Percentiles rank a stretch among this genome's conserved stretches.
These are phyloP conservation scores for Ulota crispa DNA, from an alignment of 225 moss, liverwort and hornwort genomes.

Conservation along the genomic window DNA sequence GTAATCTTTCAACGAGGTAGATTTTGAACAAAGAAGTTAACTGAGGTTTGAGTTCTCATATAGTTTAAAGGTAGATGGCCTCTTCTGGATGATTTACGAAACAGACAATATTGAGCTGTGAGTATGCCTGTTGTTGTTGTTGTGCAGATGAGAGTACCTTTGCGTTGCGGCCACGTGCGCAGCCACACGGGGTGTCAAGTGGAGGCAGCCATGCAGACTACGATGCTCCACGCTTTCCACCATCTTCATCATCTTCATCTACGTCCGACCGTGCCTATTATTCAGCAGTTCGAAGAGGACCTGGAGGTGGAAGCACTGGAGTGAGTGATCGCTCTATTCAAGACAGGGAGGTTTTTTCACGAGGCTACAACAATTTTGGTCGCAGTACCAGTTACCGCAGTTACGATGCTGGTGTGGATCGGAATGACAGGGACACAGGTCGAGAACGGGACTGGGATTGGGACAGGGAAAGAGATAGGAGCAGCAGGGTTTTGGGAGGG, in stretches of 20 bases:
- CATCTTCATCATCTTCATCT: slow-evolving; percentile 45
- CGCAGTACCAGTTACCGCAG: slow-evolving; percentile 81
- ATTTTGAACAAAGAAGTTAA: not conserved
- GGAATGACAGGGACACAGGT: slow-evolving; percentile 71
- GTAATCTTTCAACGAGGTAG: not conserved
- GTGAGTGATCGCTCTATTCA: slow-evolving; percentile 55
- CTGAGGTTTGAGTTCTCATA: not conserved
- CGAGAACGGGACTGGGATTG: slow-evolving; percentile 99
- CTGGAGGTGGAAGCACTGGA: slow-evolving; percentile 49
- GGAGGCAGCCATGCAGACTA: slow-evolving; percentile 80
- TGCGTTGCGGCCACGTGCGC: slow-evolving; percentile 69
- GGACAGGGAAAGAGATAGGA: slow-evolving; percentile 66
- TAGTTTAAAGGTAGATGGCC: not conserved
- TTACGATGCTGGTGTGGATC: slow-evolving; percentile 72
- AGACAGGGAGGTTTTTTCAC: slow-evolving; percentile 61
- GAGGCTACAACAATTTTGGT: slow-evolving; percentile 88
- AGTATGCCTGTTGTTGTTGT: not conserved
- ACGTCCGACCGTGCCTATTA: slow-evolving; percentile 61
- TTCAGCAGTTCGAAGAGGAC: slow-evolving; percentile 55
- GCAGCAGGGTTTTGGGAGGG: slow-evolving; percentile 80
- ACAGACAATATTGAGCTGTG: not conserved
- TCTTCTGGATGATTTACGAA: not conserved
- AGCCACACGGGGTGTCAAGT: slow-evolving; percentile 61
- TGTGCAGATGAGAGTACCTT: slow-evolving; percentile 83
- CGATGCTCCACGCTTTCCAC: slow-evolving; percentile 79